phyloP scores from a whole-genome alignment of 2,329 filamentous ascomycete species.

The Epichloe festucae region DNA sequence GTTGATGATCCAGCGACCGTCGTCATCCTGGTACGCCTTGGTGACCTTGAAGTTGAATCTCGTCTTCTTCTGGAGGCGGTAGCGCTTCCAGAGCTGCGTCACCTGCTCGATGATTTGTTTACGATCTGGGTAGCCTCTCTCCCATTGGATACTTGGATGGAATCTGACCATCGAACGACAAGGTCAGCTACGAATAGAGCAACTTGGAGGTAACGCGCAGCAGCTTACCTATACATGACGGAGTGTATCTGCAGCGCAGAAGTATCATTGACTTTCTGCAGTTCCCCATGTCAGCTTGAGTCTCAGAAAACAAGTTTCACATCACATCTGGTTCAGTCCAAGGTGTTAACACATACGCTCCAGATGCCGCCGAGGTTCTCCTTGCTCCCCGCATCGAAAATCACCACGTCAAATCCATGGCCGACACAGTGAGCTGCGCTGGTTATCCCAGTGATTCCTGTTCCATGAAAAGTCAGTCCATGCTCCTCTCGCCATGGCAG shows the following conservation, averaged over 20 bases:
- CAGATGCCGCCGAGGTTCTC: constrained; percentile 66
- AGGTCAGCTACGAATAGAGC: not conserved
- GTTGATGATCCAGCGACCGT: constrained; percentile 68
- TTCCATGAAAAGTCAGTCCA: constrained; percentile 12
- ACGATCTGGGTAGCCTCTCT: constrained; percentile 63
- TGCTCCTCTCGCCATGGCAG: too few species aligned
- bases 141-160: constrained; percentile 66
- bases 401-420: constrained; percentile 68
- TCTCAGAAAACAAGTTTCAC: not conserved
- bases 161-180: constrained; percentile 29
- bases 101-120: constrained; percentile 65
- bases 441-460: constrained; percentile 62
- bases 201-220: not conserved
- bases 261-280: constrained; percentile 64
- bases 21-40: constrained; percentile 53
- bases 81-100: constrained; percentile 58
- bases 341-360: constrained; percentile 40
- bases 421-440: constrained; percentile 73
- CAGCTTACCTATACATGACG: constrained; percentile 56
- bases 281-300: not conserved
- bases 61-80: constrained; percentile 58
- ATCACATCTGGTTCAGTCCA: not conserved
- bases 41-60: constrained; percentile 58
- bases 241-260: constrained; percentile 75
- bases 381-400: constrained; percentile 61